Evolutionary conservation across 495 filamentous ascomycete species (phyloP), one percentile per base, ranked within the genome.

Genomic region (Penicillium pulvis): DNA sequence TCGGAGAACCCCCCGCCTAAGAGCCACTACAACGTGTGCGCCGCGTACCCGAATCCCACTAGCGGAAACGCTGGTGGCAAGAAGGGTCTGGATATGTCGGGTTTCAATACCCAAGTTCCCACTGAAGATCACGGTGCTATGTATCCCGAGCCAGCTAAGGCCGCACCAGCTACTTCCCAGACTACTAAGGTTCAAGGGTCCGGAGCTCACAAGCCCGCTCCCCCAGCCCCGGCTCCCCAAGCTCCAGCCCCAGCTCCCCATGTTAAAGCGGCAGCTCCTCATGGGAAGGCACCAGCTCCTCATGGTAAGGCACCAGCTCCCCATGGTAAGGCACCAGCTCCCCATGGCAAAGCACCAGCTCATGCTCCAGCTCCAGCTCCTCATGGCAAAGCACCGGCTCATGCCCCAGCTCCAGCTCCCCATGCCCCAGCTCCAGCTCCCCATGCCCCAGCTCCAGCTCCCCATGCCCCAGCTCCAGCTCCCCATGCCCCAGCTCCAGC

Each of bases 61-160:
- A 55, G 50, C 16, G 67, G 67, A 0, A 70, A 70, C n/a, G 67
- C 67, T 3, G 67, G 65, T 44, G 67, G 67, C 4, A 68, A 70
- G 1, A 3, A 58, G 3, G 67, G 67, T 0, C 53, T 62, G 7
- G 65, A 70, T 33, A 14, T 66, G 23, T 41, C 45, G 8, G 67
- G 65, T 11, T 56, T 57, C 20, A 56, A 70, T 20, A 66, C 58
- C 4, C 5, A 54, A 24, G 53, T 66, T 16, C 19, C 49, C 0
- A 7, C 46, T 6, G 58, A 53, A 1, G 54, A 51, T n/a, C 33
- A 67, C 11, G 67, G 67, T 14, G 67, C 64, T 20, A 51, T 65
- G 58, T 70, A 70, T 35, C 33, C 57, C 7, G 46, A 51, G 36
- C 39, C 56, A 17, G 33, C 20, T 31, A n/a, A 26, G 12, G 5